phyloP scores from a whole-genome alignment of 495 filamentous ascomycete species.

The Aspergillus indologenus region DNA sequence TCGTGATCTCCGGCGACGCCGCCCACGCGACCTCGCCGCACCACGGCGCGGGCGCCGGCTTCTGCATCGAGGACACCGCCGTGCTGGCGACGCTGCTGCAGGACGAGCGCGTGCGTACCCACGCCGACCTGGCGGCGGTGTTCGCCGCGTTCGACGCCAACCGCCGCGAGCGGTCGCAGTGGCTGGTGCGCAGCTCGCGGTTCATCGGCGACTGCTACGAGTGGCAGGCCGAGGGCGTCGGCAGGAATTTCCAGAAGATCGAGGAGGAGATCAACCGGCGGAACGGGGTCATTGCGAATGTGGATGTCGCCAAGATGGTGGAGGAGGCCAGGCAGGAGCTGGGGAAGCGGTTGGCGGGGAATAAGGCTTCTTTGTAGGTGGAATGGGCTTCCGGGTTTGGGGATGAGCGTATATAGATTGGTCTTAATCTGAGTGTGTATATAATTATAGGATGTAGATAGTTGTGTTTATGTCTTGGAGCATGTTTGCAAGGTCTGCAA shows the following conservation, averaged over 20 bases:
- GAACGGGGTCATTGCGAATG: slow-evolving; percentile 24
- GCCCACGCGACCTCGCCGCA: slow-evolving; percentile 47
- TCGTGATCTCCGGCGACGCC: slow-evolving; percentile 51
- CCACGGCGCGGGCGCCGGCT: slow-evolving; percentile 55
- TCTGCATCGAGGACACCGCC: slow-evolving; percentile 55
- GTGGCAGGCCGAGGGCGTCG: slow-evolving; percentile 22
- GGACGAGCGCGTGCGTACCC: slow-evolving; percentile 16
- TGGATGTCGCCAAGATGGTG: slow-evolving; percentile 22
- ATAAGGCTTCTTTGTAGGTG: slow-evolving; percentile 11
- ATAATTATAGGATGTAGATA: too few species aligned
- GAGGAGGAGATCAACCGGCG: slow-evolving; percentile 27
- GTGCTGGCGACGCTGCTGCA: slow-evolving; percentile 41
- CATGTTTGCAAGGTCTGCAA: too few species aligned
- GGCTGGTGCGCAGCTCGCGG: slow-evolving; percentile 34
- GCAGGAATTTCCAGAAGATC: slow-evolving; percentile 22
- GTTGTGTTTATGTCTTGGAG: too few species aligned
- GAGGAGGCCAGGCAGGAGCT: slow-evolving; percentile 12
- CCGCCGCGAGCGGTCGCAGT: slow-evolving; percentile 29
- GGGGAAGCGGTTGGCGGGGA: slow-evolving; percentile 9
- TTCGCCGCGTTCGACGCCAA: slow-evolving; percentile 20
- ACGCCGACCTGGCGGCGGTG: slow-evolving; percentile 18
- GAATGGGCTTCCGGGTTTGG: neutral
- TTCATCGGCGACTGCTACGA: slow-evolving; percentile 31
- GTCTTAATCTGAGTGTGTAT: neutral
- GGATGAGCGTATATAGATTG: too few species aligned